phyloP scores from a whole-genome alignment of 257 asterid genomes.

The Solanum gandarillasii region DNA sequence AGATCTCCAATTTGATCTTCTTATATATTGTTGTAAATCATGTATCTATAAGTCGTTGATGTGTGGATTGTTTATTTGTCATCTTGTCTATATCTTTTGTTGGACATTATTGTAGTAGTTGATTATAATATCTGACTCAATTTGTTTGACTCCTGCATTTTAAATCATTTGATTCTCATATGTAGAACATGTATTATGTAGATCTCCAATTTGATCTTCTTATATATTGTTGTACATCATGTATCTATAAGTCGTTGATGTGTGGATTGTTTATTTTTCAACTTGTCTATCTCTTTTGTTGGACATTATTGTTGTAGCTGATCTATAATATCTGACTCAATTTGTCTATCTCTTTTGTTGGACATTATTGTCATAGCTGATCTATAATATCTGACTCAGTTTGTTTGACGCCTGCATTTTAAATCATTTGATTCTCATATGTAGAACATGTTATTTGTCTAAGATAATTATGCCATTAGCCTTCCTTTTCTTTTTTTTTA shows the following conservation, averaged over 20 bases:
- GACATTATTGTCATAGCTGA: background rate
- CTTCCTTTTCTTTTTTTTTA: background rate
- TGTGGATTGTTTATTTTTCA: background rate
- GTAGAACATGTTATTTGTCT: background rate
- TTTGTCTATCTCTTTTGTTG: background rate
- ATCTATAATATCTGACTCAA: background rate
- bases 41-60: background rate
- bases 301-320: background rate
- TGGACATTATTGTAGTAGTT: background rate
- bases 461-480: background rate
- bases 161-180: background rate
- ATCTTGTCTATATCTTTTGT: background rate
- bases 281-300: background rate
- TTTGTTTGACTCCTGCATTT: background rate
- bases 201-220: background rate
- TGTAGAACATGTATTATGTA: background rate
- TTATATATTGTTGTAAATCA: no score
- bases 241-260: background rate
- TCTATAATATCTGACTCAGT: background rate
- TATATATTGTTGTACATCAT: background rate
- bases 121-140: no score
- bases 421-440: background rate
- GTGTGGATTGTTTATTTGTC: background rate
- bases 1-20: no score
- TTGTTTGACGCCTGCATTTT: background rate